Percentiles rank a stretch among this genome's conserved stretches.
Conservation (phyloP, 768 basidiomycete genomes). For the Tylopilus rubrobrunneus region DNA sequence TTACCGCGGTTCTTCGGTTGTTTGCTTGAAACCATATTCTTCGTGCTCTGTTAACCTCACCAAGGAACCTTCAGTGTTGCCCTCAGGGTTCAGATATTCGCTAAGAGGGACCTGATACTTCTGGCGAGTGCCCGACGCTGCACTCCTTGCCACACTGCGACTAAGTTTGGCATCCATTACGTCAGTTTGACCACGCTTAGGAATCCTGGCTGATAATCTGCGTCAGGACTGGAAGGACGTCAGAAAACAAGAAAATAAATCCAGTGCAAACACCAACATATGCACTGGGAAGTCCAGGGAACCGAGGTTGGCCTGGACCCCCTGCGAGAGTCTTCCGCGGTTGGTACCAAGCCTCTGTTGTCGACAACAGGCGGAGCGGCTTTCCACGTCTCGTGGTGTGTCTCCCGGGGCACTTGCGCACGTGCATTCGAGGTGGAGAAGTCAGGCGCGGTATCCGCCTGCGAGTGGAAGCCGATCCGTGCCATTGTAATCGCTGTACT, state of each 20-base stretch:
- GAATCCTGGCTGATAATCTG: neutral
- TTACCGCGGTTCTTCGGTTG: constrained; percentile 2
- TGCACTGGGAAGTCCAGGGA: neutral
- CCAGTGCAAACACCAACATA: constrained; percentile 3
- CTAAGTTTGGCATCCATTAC: neutral
- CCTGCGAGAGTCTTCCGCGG: neutral
- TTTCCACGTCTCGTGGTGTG: too few relatives aligned
- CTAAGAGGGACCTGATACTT: constrained; percentile 20
- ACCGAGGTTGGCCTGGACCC: neutral
- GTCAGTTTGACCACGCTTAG: neutral
- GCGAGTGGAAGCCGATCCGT: too few relatives aligned
- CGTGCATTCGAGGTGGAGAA: too few relatives aligned
- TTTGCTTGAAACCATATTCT: neutral
- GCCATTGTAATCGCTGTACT: too few relatives aligned
- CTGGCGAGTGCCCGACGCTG: neutral
- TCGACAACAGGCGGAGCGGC: too few relatives aligned
- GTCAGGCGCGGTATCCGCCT: too few relatives aligned
- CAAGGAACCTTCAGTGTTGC: neutral
- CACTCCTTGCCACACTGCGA: constrained; percentile 4
- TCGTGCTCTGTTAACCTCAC: neutral
- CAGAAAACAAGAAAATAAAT: neutral
- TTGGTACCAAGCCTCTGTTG: neutral
- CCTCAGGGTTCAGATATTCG: constrained; percentile 4
- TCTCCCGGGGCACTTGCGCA: too few relatives aligned
- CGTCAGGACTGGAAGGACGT: constrained; percentile 4